Percentiles rank a stretch among this genome's conserved stretches.
Conservation (phyloP, 306 rosid genomes). For the Chamaecrista fasciculata region DNA sequence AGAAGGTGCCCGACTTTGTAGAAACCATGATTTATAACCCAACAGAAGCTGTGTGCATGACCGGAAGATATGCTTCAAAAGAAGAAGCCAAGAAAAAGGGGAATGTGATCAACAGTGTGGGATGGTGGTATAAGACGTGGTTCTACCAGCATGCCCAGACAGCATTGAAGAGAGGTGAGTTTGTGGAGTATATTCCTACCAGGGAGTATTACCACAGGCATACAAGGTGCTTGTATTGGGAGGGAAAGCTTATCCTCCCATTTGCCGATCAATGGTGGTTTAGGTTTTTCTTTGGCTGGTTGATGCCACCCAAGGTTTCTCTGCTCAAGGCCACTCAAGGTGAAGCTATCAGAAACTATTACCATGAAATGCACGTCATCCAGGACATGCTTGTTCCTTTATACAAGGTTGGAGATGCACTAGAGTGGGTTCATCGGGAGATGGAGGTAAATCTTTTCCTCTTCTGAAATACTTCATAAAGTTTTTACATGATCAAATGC, state of each 20-base stretch:
- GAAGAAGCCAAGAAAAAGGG: constrained; percentile 96
- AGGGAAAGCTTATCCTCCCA: constrained; percentile 97
- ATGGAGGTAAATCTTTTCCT: constrained; percentile 74
- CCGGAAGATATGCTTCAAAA: constrained; percentile 79
- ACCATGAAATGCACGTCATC: constrained; percentile 94
- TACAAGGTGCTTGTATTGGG: constrained; percentile 95
- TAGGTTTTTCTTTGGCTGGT: constrained; percentile 84
- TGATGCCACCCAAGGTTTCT: constrained; percentile 99
- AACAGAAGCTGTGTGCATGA: constrained; percentile 81
- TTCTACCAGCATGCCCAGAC: constrained; percentile 90
- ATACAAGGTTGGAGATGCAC: constrained; percentile 89
- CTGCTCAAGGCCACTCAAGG: constrained; percentile 98
- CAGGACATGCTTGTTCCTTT: constrained; percentile 96
- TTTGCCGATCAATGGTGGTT: constrained; percentile 95
- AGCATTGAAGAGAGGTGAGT: constrained; percentile 82
- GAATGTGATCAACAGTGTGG: constrained; percentile 72
- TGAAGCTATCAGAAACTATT: constrained; percentile 91
- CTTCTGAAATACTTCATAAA: constrained; percentile 11
- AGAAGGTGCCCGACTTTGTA: constrained; percentile 90
- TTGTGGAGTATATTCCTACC: constrained; percentile 91
- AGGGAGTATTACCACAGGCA: constrained; percentile 95
- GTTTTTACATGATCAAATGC: background rate
- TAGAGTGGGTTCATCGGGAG: constrained; percentile 89
- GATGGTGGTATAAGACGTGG: constrained; percentile 99
- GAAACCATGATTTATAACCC: constrained; percentile 83